Evolutionary conservation across 1,139 yeast species (phyloP), one percentile per base, ranked within the genome.

Genomic region (Pneumocystis oryctolagi): DNA sequence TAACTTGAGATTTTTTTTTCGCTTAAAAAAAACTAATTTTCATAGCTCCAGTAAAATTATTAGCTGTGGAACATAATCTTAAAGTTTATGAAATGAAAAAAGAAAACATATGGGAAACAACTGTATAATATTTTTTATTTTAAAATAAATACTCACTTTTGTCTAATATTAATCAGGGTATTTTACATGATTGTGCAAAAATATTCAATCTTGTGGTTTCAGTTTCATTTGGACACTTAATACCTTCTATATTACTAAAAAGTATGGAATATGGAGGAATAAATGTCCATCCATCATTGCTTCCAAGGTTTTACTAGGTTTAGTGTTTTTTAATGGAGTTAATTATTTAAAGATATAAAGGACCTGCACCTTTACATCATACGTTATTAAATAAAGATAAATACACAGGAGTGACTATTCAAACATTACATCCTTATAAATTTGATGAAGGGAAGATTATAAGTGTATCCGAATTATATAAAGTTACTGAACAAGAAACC

Each of bases 271-370:
- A 74, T 70, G 90, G 92, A 0, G 95, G 97, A 0, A 71, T 92
- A 31, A 92, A 92, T 71, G 90, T 92, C 0, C 99, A 92, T 71
- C 99, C 99, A 0, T 89, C 97, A 0, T 73, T 90, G 20, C 77
- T 92, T 14, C 98, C 98, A 0, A 62, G 58, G 63, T 61, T 25
- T 12, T 25, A 25, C 20, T 47, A 25, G 60, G 9, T 20, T 25
- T 57, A 3, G 18, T 39, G 4, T 59, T 59, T 25, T 37, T 37
- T 55, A 14, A 18, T 34, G 2, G 12, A 34, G 58, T 39, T 40
- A 18, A 47, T 55, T 47, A 6, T 34, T 58, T 60, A 9, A n/a
- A 56, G 67, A 62, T 84, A 87, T 70, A 80, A 90, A 1, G 99
- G 99, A 0, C 84, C 97, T 0, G 85, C 97, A 1, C 99, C 99